Conservation (phyloP, 2,329 filamentous ascomycete genomes). For the Penicillium sclerotigenum region DNA sequence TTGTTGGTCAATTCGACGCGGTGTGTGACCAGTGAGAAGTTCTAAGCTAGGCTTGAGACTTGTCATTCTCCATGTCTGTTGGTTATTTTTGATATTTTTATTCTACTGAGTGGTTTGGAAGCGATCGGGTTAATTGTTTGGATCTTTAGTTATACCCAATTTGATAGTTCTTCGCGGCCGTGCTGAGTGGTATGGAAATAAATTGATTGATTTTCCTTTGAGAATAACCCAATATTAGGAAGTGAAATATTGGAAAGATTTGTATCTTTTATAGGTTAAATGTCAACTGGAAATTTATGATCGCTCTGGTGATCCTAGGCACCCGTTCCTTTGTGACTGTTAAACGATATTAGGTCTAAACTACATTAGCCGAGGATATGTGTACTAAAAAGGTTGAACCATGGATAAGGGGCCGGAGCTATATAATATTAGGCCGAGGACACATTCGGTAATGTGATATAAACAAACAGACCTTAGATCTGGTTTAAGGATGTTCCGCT, state of each 20-base stretch:
- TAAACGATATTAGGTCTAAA: too few relatives aligned
- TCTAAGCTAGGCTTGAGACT: conserved; percentile 28
- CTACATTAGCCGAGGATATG: too few relatives aligned
- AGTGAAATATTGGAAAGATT: too few relatives aligned
- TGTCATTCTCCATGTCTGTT: neutral
- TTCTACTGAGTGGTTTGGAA: neutral
- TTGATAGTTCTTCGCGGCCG: neutral
- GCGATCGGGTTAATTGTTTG: neutral
- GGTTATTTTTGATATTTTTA: neutral
- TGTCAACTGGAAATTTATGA: neutral
- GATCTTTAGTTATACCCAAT: conserved; percentile 11
- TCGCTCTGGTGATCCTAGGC: too few relatives aligned
- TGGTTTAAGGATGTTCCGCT: too few relatives aligned
- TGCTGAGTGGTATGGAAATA: neutral
- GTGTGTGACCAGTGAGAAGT: conserved; percentile 43
- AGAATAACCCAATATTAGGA: too few relatives aligned
- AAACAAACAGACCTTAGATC: too few relatives aligned
- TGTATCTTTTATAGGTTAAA: neutral
- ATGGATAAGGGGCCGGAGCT: too few relatives aligned
- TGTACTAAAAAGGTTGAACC: too few relatives aligned
- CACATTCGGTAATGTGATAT: too few relatives aligned
- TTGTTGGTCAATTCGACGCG: conserved; percentile 39
- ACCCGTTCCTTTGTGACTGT: too few relatives aligned
- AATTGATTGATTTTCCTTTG: neutral
- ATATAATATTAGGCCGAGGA: too few relatives aligned